Evolutionary conservation across 495 filamentous ascomycete genomes (phyloP), one percentile per base, ranked within the genome.

Genomic region (Xylaria telfairii): DNA sequence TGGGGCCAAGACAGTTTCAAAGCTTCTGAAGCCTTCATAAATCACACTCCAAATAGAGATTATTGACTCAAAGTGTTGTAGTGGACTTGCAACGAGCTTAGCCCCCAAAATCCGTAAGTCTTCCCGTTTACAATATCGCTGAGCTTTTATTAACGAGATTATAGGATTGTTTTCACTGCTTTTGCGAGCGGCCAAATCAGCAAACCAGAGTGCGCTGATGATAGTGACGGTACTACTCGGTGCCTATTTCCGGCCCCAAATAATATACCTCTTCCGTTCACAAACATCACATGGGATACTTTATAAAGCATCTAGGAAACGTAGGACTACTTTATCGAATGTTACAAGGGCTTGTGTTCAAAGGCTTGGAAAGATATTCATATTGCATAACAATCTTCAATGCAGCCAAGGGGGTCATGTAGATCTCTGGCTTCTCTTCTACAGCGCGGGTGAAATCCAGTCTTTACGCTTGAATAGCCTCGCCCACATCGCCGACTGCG

Each of bases 51-150:
- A n/a, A n/a, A n/a, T n/a, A n/a, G n/a, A n/a, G n/a, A n/a, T n/a
- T n/a, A n/a, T n/a, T n/a, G n/a, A n/a, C n/a, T n/a, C n/a, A n/a
- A n/a, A n/a, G n/a, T n/a, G n/a, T n/a, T n/a, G n/a, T n/a, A n/a
- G n/a, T 59, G 56, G 56, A 21, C 32, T 37, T 59, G 56, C 19
- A 32, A 59, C 13, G 56, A 59, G 28, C 28, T 59, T 4, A 59
- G 19, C 30, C 51, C 51, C 4, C 2, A 37, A 37, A 10, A n/a
- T 10, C 56, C 56, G 56, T 59, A 0, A 59, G 56, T 59, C 24
- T 15, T 39, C 19, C 28, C 3, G 8, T 0, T 54, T 30, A 37
- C 17, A 59, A 39, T 4, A 4, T 34, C 4, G 30, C 30, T 59
- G 12, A 0, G 0, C 7, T 12, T n/a, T 37, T 9, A 12, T 59